phyloP scores from a whole-genome alignment of 2,329 filamentous ascomycete species.

The Periconia macrospinosa region DNA sequence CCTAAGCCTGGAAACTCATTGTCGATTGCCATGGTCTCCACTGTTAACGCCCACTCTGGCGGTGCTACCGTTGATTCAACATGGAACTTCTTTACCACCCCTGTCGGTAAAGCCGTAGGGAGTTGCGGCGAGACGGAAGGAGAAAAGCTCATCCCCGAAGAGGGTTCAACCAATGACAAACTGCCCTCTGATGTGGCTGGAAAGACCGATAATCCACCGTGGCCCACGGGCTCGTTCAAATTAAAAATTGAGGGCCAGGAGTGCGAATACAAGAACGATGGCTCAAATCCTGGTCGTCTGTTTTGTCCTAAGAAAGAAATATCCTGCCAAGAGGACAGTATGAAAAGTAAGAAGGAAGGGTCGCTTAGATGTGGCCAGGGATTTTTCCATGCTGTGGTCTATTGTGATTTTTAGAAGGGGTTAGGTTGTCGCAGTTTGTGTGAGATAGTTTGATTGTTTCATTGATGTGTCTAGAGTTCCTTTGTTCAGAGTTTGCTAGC shows the following conservation, averaged over 20 bases:
- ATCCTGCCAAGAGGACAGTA: conserved; percentile 6
- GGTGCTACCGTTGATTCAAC: background rate
- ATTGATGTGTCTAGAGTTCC: too few species aligned
- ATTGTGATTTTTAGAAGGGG: conserved; percentile 3
- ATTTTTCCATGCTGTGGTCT: conserved; percentile 12
- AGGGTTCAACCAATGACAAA: background rate
- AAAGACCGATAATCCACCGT: conserved; percentile 2
- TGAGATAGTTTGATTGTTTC: too few species aligned
- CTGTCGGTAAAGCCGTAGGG: background rate
- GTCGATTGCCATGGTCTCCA: background rate
- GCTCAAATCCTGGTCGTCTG: conserved; percentile 12
- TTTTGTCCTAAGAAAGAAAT: conserved; percentile 12
- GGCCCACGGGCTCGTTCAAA: conserved; percentile 7
- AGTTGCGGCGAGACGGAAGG: background rate
- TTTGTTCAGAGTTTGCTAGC: too few species aligned
- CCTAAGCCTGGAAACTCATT: background rate
- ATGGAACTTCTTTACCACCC: background rate
- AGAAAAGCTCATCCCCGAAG: background rate
- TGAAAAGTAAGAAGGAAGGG: conserved; percentile 11
- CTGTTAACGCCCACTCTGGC: background rate
- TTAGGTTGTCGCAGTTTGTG: background rate
- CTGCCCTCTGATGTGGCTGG: background rate
- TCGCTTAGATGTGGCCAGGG: conserved; percentile 6
- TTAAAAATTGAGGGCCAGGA: conserved; percentile 9
- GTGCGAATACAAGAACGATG: conserved; percentile 13